phyloP scores from a whole-genome alignment of 2,329 filamentous ascomycete species.

The Xylaria sp. region DNA sequence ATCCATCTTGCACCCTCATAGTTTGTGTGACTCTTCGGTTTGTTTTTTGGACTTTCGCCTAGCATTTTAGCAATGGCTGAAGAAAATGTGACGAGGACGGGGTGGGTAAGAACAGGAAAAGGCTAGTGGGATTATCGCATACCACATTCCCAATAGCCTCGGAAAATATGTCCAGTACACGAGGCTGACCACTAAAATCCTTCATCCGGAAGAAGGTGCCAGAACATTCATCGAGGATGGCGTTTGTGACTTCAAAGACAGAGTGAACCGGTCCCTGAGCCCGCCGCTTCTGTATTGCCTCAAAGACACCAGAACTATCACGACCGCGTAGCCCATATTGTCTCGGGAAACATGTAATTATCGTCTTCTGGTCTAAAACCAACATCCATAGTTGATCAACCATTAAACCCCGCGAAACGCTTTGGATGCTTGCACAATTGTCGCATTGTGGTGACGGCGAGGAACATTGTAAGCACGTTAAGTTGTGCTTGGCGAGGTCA shows the following conservation, averaged over 20 bases:
- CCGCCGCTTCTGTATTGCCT: conserved; percentile 47
- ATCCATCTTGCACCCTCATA: neutral
- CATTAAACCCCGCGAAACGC: conserved; percentile 35
- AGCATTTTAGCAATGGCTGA: neutral
- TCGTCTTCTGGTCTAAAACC: conserved; percentile 45
- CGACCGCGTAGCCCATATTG: conserved; percentile 53
- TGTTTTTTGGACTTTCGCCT: neutral
- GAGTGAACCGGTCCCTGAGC: conserved; percentile 10
- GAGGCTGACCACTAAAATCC: neutral
- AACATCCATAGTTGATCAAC: conserved; percentile 39
- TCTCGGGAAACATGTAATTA: conserved; percentile 53
- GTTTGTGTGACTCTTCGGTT: neutral
- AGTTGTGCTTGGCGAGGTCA: neutral
- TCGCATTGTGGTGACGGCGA: neutral
- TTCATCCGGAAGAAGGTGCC: neutral
- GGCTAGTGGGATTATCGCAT: neutral
- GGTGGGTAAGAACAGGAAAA: neutral
- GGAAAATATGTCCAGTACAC: neutral
- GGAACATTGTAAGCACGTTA: neutral
- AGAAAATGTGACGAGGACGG: neutral
- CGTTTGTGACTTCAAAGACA: conserved; percentile 41
- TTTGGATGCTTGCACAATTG: conserved; percentile 16
- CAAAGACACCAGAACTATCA: conserved; percentile 51
- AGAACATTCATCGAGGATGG: conserved; percentile 44
- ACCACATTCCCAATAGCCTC: neutral